phyloP scores from a whole-genome alignment of 495 filamentous ascomycete species.

The Hypoxylon lienhwacheense region DNA sequence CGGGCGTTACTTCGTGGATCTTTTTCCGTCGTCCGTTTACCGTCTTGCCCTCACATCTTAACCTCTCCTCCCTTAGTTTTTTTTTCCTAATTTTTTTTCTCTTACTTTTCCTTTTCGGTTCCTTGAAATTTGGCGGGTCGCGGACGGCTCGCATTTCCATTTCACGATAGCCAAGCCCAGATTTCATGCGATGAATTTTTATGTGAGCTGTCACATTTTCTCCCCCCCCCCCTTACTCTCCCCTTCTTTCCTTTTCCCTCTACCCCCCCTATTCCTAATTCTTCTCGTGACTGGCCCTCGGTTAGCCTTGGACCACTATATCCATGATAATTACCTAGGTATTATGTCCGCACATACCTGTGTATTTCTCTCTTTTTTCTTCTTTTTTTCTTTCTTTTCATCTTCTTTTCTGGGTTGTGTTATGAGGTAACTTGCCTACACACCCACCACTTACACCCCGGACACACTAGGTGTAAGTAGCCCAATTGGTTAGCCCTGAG shows the following conservation, averaged over 20 bases:
- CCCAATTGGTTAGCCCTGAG: constrained; percentile 25
- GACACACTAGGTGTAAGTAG: no score
- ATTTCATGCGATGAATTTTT: constrained; percentile 19
- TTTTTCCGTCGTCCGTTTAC: constrained; percentile 18
- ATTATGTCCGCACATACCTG: constrained; percentile 9
- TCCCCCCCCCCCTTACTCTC: constrained; percentile 1
- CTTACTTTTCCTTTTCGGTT: constrained; percentile 21
- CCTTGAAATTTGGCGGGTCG: constrained; percentile 31
- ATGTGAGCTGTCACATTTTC: constrained; percentile 29
- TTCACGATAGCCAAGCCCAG: constrained; percentile 27
- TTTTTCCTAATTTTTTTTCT: not conserved
- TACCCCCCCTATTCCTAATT: no score
- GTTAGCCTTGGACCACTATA: constrained; percentile 14
- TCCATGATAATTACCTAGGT: constrained; percentile 1
- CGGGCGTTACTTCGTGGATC: constrained; percentile 4
- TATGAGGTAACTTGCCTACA: constrained; percentile 1
- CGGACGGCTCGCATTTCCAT: constrained; percentile 14
- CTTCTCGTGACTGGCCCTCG: constrained; percentile 12
- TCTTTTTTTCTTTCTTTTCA: no score
- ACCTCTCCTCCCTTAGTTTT: not conserved
- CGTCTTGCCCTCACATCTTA: not conserved
- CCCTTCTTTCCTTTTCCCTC: constrained; percentile 3
- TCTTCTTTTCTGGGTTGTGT: constrained; percentile 8
- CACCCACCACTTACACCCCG: no score
- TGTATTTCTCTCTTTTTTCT: no score